Evolutionary conservation across 2,329 filamentous ascomycete species (phyloP).

Genomic region (Colletotrichum sp.): DNA sequence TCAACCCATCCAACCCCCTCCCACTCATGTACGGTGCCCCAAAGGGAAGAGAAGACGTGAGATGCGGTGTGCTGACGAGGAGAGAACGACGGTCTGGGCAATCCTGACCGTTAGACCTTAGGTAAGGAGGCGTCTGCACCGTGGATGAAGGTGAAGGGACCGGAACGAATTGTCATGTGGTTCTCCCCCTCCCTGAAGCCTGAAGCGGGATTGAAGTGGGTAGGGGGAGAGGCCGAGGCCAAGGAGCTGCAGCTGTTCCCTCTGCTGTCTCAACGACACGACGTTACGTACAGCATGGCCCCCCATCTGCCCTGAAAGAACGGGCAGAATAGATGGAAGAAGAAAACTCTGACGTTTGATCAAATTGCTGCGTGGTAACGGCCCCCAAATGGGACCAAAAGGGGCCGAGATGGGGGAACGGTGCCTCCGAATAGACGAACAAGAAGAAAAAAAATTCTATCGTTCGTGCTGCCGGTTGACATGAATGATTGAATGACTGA

Average conservation of each 20-base stretch:
- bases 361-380: neutral
- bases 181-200: neutral
- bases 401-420: neutral
- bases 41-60: neutral
- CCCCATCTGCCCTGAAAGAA: neutral
- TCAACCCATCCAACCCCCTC: neutral
- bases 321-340: neutral
- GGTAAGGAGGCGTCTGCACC: neutral
- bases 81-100: neutral
- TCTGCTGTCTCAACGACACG: neutral
- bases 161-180: neutral
- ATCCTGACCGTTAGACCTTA: neutral
- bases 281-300: constrained; percentile 1
- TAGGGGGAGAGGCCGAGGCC: neutral
- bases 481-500: neutral
- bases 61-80: neutral
- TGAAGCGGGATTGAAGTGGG: neutral
- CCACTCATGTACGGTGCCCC: neutral
- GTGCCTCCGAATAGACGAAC: neutral
- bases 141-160: neutral
- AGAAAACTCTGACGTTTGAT: neutral
- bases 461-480: neutral
- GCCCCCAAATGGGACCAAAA: neutral
- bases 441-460: neutral
- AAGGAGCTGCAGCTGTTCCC: neutral